Evolutionary conservation across 192 early-diverging fungal species (phyloP), one percentile per base, ranked within the genome.

Genomic region (Chytriomyces hyalinus): DNA sequence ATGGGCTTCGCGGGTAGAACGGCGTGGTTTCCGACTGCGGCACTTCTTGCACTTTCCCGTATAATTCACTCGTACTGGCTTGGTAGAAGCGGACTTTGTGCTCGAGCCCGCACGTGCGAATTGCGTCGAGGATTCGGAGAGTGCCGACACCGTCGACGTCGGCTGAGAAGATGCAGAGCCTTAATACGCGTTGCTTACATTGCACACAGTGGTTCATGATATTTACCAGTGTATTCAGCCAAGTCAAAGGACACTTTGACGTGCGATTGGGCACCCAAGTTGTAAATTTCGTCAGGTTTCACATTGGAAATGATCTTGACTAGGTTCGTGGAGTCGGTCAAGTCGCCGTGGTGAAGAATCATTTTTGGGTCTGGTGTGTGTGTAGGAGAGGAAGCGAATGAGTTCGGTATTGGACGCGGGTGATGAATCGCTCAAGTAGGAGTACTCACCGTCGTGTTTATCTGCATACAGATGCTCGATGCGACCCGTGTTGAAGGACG

Each of bases 401-500:
- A 47, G 26, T 13, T 15, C 4, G 36, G 24, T 0, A 26, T 26
- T 26, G 24, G 24, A 26, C 24, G 24, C 24, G 24, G 13, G 9
- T n/a, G 49, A 13, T 22, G 20, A 44, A 61, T 9, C 6, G 47
- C 24, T 5, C 65, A 26, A 65, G 17, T 65, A 51, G 1, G 20
- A 49, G 5, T 67, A 4, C 65, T 22, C 51, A 67, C 67, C 43
- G 45, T 75, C 70, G 67, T 93, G 92, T 70, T 81, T 83, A 82
- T 93, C 92, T 73, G 87, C 87, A 79, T 93, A 93, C 64, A 93
- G 85, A 81, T 92, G 92, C 64, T 91, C 89, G 77, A 93, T 93
- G 79, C 92, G 84, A 28, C 92, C 92, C 49, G 92, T 93, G 80
- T 93, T 93, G 87, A 93, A 93, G n/a, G 92, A 93, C 24, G 92